A percentile compares a stretch with the other conserved stretches of the same genome.
Conservation (phyloP, 768 basidiomycete genomes). For the Amyloporia xantha region DNA sequence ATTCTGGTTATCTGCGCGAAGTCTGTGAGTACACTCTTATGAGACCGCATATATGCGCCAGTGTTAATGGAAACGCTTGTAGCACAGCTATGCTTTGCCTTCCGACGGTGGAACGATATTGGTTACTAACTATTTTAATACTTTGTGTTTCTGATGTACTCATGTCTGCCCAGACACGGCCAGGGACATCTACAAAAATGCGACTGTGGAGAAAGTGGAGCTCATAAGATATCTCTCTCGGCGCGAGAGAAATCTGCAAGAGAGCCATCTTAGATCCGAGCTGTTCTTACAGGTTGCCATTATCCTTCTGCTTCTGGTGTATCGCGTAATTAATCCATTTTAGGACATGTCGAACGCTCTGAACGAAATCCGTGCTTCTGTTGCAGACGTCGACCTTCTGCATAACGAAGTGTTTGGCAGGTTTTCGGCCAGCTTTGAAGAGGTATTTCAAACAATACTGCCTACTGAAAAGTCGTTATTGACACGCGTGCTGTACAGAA, state of each 20-base stretch:
- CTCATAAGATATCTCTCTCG: conserved; percentile 40
- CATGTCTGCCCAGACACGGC: conserved; percentile 42
- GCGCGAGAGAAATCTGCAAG: conserved; percentile 34
- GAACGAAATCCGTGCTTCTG: conserved; percentile 6
- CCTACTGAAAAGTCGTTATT: too few relatives aligned
- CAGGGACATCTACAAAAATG: conserved; percentile 59
- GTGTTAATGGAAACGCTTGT: not conserved
- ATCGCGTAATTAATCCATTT: not conserved
- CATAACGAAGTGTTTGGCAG: not conserved
- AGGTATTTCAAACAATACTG: conserved; percentile 3
- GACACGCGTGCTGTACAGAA: not conserved
- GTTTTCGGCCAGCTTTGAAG: not conserved
- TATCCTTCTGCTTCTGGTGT: not conserved
- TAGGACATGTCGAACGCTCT: conserved; percentile 10
- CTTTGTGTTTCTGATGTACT: not conserved
- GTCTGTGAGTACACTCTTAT: conserved; percentile 44
- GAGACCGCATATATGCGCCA: not conserved
- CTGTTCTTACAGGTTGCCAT: conserved; percentile 10
- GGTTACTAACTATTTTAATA: conserved; percentile 32
- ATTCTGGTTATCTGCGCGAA: conserved; percentile 78
- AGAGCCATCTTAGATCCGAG: conserved; percentile 26
- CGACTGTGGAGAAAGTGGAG: conserved; percentile 49
- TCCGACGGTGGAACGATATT: conserved; percentile 67
- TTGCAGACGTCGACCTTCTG: conserved; percentile 1
- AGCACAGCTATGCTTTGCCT: conserved; percentile 77